Base-by-base conservation (phyloP, 2,329 filamentous ascomycete species). In the Hymenoscyphus occultus region DNA sequence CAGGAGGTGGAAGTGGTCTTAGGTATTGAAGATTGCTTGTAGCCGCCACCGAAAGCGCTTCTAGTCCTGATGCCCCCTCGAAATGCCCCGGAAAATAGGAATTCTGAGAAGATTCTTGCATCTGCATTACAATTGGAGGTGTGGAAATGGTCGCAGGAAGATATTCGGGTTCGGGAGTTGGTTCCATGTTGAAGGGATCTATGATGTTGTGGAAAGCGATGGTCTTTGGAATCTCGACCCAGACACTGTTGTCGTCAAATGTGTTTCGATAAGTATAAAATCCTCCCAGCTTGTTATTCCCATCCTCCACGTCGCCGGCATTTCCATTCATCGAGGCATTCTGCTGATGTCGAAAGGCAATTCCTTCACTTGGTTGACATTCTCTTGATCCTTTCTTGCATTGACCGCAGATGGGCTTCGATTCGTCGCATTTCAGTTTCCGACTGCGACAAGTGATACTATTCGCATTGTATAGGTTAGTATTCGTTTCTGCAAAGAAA, bases 241-340 rank as follows among this genome's bases (percentile, higher is more conserved):
- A 89, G n/a, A 84, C 79, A 65, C 81, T 85, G 65, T 84, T 79
- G 65, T 85, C 80, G 65, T 83, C 80, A 71, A 89, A 89, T 1
- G 86, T 87, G 75, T 88, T 86, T 72, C 86, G 87, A 75, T 89
- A 88, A 31, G 84, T 84, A 73, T 88, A 89, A 74, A 88, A 89
- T 19, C 83, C 82, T 67, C 84, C 84, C 67, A 88, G 76, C 56
- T 76, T 75, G 14, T 73, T 75, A 65, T 74, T 73, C 12, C 72
- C 70, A 13, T 80, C 78, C 4, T 76, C 76, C 39, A 40, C 67
- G 56, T 79, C 78, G 14, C 77, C 77, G 45, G 75, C 72, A 59
- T 22, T 57, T 5, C 83, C 81, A 65, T 88, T 89, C 85, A 89
- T 86, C 22, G 85, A 88, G 39, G 86, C 86, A 81, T 89, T 89